phyloP scores from a whole-genome alignment of 371 early-diverging fungal species.

The Choanephora cucurbitarum region DNA sequence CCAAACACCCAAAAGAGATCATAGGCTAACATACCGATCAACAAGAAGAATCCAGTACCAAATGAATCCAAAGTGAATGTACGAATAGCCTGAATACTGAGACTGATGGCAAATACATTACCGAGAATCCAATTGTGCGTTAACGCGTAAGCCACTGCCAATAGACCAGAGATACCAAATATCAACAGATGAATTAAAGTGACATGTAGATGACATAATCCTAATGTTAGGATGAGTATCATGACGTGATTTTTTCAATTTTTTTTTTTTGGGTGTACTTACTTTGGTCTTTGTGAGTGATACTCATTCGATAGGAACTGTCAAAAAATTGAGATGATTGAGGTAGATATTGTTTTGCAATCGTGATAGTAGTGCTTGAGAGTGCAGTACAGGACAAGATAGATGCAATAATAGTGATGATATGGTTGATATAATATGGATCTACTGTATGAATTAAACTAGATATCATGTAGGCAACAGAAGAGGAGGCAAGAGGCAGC shows the following conservation, averaged over 20 bases:
- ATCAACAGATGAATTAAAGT: slow-evolving; percentile 19
- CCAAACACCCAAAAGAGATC: slow-evolving; percentile 98
- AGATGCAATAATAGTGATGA: slow-evolving; percentile 2
- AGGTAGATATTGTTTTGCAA: slow-evolving; percentile 6
- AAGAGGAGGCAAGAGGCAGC: slow-evolving; percentile 20
- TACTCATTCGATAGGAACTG: slow-evolving; percentile 14
- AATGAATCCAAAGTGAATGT: slow-evolving; percentile 45
- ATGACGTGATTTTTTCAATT: neutral
- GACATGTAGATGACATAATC: slow-evolving; percentile 23
- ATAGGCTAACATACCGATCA: slow-evolving; percentile 87
- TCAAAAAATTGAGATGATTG: neutral
- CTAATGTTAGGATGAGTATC: slow-evolving; percentile 6
- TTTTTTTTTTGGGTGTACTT: slow-evolving; percentile 1
- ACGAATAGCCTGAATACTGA: slow-evolving; percentile 16
- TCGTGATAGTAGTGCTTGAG: slow-evolving; percentile 12
- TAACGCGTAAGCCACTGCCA: slow-evolving; percentile 13
- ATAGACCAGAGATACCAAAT: slow-evolving; percentile 10
- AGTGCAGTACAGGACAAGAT: slow-evolving; percentile 18
- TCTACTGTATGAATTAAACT: slow-evolving; percentile 3
- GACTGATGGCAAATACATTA: slow-evolving; percentile 19
- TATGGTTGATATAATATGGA: slow-evolving; percentile 16
- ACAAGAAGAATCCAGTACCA: slow-evolving; percentile 85
- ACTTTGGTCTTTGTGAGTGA: slow-evolving; percentile 14
- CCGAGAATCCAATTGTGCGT: slow-evolving; percentile 24
- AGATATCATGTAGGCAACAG: slow-evolving; percentile 7